Percentiles rank a stretch among this genome's conserved stretches.
Conservation (phyloP, 2,329 filamentous ascomycete genomes). For the Colletotrichum karsti region DNA sequence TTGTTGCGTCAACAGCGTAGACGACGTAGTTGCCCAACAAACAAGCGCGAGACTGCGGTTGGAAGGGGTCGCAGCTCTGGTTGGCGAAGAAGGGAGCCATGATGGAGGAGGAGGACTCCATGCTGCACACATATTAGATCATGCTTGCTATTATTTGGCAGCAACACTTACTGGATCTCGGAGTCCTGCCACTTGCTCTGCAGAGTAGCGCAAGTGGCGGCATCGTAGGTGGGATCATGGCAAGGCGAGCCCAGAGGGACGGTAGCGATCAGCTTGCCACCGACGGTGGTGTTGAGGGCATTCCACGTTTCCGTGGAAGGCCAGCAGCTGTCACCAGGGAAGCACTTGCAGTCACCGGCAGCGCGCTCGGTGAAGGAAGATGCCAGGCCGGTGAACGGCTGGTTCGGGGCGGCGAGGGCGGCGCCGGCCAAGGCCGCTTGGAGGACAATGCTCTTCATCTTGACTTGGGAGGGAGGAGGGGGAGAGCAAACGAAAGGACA, state of each 20-base stretch:
- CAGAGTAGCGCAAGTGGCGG: conserved; percentile 49
- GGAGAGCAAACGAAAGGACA: not conserved
- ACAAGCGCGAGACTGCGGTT: conserved; percentile 47
- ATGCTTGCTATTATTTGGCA: not conserved
- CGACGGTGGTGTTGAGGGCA: conserved; percentile 56
- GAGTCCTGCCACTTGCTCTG: conserved; percentile 53
- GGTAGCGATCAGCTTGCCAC: conserved; percentile 56
- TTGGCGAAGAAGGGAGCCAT: conserved; percentile 50
- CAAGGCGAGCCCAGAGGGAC: conserved; percentile 56
- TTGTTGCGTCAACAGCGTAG: conserved; percentile 47
- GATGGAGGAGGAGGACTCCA: conserved; percentile 47
- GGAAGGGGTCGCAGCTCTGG: conserved; percentile 50
- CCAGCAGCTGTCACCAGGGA: conserved; percentile 60
- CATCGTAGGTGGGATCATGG: conserved; percentile 54
- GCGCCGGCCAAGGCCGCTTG: conserved; percentile 12
- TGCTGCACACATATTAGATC: conserved; percentile 31
- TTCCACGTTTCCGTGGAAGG: conserved; percentile 51
- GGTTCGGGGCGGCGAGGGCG: conserved; percentile 14
- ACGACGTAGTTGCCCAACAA: conserved; percentile 52
- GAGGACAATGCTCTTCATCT: conserved; percentile 26
- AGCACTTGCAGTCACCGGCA: conserved; percentile 49
- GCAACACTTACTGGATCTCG: conserved; percentile 50
- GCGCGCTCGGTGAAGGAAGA: conserved; percentile 39
- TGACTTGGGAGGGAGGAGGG: not conserved
- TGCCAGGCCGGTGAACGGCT: not conserved